Percentiles rank a stretch among this genome's conserved stretches.
phyloP scores from a whole-genome alignment of 2,329 filamentous ascomycete species.

The Fusarium sp. region DNA sequence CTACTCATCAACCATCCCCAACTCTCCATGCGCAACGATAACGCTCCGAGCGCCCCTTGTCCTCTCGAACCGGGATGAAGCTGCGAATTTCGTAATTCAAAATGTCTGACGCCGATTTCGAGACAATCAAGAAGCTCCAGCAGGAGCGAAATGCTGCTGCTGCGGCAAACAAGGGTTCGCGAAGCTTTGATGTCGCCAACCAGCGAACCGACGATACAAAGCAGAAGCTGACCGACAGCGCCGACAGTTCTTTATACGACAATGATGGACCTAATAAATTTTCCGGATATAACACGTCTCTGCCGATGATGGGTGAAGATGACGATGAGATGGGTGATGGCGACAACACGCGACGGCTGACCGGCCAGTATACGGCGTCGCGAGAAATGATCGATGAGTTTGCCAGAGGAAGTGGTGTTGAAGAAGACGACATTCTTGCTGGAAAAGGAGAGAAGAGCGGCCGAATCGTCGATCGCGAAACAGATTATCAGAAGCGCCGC shows the following conservation, averaged over 20 bases:
- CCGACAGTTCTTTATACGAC: conserved; percentile 90
- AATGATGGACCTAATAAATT: conserved; percentile 82
- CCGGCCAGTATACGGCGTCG: conserved; percentile 96
- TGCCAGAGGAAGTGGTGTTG: conserved; percentile 83
- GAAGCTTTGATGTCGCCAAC: conserved; percentile 79
- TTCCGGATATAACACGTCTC: conserved; percentile 90
- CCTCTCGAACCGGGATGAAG: conserved; percentile 59
- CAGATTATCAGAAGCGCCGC: conserved; percentile 95
- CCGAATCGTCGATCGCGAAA: conserved; percentile 91
- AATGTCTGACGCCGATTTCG: conserved; percentile 86
- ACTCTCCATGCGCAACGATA: conserved; percentile 54
- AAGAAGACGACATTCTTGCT: conserved; percentile 90
- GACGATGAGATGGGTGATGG: conserved; percentile 83
- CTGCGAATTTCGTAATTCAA: conserved; percentile 54
- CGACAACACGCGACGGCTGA: conserved; percentile 79
- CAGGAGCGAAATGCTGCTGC: conserved; percentile 89
- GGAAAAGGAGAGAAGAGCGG: conserved; percentile 87
- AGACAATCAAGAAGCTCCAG: conserved; percentile 87
- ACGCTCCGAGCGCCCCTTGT: conserved; percentile 51
- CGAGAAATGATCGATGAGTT: conserved; percentile 95
- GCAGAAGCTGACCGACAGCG: conserved; percentile 88
- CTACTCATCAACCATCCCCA: conserved; percentile 44
- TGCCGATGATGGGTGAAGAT: conserved; percentile 81
- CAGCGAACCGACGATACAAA: conserved; percentile 92
- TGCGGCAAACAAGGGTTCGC: conserved; percentile 83